These are phyloP conservation scores for Articulospora tetracladia DNA, from an alignment of 495 filamentous ascomycete species.

Conservation along the genomic window DNA sequence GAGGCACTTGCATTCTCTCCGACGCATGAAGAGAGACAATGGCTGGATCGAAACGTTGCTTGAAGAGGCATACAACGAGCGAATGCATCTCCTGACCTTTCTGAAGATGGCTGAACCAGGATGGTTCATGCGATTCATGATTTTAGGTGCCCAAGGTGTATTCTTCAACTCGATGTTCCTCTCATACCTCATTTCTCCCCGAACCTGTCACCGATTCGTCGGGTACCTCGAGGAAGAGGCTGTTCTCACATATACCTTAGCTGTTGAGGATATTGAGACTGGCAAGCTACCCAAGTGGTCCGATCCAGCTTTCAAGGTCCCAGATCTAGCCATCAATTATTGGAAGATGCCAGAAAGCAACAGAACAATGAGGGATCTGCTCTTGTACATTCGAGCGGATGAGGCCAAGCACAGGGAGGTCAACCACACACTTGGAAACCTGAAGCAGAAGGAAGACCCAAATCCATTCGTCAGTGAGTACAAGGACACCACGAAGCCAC, in stretches of 20 bases:
- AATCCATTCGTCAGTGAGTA: conserved; percentile 86
- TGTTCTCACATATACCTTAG: conserved; percentile 88
- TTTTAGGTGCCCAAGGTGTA: conserved; percentile 76
- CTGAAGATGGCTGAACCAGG: conserved; percentile 88
- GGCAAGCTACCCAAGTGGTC: conserved; percentile 81
- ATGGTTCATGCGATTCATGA: conserved; percentile 82
- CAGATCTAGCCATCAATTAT: conserved; percentile 84
- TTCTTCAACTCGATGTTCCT: conserved; percentile 96
- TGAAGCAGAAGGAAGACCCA: conserved; percentile 77
- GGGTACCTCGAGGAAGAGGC: conserved; percentile 97
- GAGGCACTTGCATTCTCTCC: conserved; percentile 76
- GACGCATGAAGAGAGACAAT: conserved; percentile 86
- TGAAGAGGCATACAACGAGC: conserved; percentile 92
- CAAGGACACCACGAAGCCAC: conserved; percentile 56
- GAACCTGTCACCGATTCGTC: conserved; percentile 92
- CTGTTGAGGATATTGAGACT: conserved; percentile 78
- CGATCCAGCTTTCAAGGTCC: conserved; percentile 58
- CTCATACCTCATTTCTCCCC: conserved; percentile 82
- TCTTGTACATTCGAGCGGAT: conserved; percentile 87
- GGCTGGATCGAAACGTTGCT: conserved; percentile 97
- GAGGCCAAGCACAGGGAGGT: conserved; percentile 97
- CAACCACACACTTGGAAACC: conserved; percentile 88
- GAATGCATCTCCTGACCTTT: conserved; percentile 95
- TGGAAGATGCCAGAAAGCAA: conserved; percentile 89
- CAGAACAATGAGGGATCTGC: conserved; percentile 77